Conservation (phyloP, 2,329 filamentous ascomycete species). For the Aspergillus fructus region DNA sequence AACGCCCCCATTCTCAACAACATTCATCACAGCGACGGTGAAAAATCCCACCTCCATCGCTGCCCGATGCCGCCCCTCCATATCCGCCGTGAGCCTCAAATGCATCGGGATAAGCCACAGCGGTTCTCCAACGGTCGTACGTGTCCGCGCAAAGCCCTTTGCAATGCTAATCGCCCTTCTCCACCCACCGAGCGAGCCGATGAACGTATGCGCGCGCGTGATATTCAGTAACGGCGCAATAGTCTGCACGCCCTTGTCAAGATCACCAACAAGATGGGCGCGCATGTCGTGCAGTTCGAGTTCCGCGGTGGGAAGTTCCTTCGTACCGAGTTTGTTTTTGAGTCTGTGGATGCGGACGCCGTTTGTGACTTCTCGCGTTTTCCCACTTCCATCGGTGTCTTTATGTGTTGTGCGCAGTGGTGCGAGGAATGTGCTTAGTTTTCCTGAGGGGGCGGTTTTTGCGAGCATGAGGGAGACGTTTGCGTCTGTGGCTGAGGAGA, state of each 20-base stretch:
- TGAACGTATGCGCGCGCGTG: conserved; percentile 50
- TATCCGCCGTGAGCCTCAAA: conserved; percentile 37
- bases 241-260: conserved; percentile 66
- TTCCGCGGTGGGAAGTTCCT: conserved; percentile 69
- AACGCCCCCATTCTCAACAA: conserved; percentile 56
- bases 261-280: conserved; percentile 64
- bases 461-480: conserved; percentile 66
- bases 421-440: conserved; percentile 63
- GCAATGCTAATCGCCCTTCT: conserved; percentile 42
- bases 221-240: conserved; percentile 69
- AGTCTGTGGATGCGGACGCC: conserved; percentile 66
- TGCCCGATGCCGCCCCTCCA: conserved; percentile 40
- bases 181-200: conserved; percentile 38
- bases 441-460: conserved; percentile 50
- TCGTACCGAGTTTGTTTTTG: conserved; percentile 72
- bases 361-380: conserved; percentile 52
- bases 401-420: conserved; percentile 47
- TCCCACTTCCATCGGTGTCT: not conserved
- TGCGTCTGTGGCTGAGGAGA: conserved; percentile 65
- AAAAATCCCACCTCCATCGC: conserved; percentile 40
- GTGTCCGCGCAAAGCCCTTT: conserved; percentile 41
- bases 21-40: conserved; percentile 29
- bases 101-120: conserved; percentile 44
- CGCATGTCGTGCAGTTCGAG: conserved; percentile 64
- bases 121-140: conserved; percentile 37